Percentiles rank a stretch among this genome's conserved stretches.
These are phyloP conservation scores for Nyctanthes arbortristis DNA, from an alignment of 257 asterid genomes.

Conservation along the genomic window DNA sequence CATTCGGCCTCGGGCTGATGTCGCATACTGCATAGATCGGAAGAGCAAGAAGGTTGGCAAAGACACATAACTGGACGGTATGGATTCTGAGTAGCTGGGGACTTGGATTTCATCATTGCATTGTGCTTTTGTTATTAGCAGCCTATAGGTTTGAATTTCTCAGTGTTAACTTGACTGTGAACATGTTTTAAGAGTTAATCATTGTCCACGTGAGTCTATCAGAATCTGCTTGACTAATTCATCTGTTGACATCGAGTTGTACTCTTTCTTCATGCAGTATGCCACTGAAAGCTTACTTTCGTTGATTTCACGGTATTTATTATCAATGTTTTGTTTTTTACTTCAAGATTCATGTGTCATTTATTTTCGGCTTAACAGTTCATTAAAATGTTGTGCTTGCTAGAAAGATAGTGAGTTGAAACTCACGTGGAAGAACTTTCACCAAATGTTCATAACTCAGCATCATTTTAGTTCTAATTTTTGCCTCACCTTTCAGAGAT, in stretches of 20 bases:
- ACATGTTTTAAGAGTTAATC: not conserved
- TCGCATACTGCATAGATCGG: slow-evolving; percentile 95
- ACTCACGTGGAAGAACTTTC: not conserved
- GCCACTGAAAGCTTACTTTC: not conserved
- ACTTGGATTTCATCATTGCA: slow-evolving; percentile 9
- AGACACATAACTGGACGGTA: slow-evolving; percentile 99
- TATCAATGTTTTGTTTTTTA: not conserved
- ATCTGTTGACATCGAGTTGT: not conserved
- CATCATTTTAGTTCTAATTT: not conserved
- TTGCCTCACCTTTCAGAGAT: not conserved
- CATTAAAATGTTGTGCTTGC: not conserved
- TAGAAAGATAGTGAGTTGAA: not conserved
- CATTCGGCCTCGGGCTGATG: slow-evolving; percentile 85
- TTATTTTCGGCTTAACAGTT: too few relatives aligned
- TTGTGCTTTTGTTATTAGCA: slow-evolving; percentile 10
- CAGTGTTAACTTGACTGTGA: not conserved
- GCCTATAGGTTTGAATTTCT: not conserved
- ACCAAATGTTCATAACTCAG: not conserved
- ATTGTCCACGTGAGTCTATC: not conserved
- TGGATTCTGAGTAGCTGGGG: slow-evolving; percentile 21
- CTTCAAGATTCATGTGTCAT: not conserved
- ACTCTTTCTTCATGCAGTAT: not conserved
- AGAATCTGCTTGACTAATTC: not conserved
- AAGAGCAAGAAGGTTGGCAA: slow-evolving; percentile 79
- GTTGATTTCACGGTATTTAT: not conserved